Conservation (phyloP, 2,329 filamentous ascomycete species). For the Alternaria ethzedia region DNA sequence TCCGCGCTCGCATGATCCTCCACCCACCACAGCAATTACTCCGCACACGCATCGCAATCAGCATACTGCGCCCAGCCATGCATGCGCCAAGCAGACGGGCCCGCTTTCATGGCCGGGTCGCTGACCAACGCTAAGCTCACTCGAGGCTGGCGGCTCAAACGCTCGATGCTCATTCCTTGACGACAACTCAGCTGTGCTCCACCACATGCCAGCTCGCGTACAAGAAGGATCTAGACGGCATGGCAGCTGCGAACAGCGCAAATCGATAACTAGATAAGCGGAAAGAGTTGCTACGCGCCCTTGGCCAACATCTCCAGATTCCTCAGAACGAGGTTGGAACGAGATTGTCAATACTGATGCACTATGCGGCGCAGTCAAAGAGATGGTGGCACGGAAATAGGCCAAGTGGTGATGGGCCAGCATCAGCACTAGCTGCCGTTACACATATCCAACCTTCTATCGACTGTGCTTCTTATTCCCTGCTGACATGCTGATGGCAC, state of each 20-base stretch:
- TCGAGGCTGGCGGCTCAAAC: slow-evolving; percentile 1
- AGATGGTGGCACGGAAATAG: slow-evolving; percentile 1
- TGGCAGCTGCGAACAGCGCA: background rate
- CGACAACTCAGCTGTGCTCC: slow-evolving; percentile 11
- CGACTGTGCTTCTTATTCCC: background rate
- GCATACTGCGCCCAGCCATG: slow-evolving; percentile 1
- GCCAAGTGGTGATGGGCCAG: background rate
- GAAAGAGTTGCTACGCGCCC: background rate
- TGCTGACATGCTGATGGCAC: slow-evolving; percentile 5
- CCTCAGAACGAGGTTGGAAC: background rate
- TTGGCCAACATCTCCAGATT: background rate
- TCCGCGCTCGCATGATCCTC: slow-evolving; percentile 1
- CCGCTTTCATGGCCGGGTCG: background rate
- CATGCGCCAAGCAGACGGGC: slow-evolving; percentile 7
- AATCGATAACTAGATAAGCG: background rate
- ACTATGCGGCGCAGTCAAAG: background rate
- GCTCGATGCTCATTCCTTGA: slow-evolving; percentile 7
- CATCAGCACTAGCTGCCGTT: background rate
- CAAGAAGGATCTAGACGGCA: background rate
- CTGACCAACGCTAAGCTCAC: background rate
- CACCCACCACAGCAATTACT: background rate
- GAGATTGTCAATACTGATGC: background rate
- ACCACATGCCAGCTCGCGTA: background rate
- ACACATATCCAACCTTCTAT: background rate
- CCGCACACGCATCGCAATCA: slow-evolving; percentile 2